These are phyloP conservation scores for Camellia japonica DNA, from an alignment of 148 eudicot genomes.

Conservation along the genomic window DNA sequence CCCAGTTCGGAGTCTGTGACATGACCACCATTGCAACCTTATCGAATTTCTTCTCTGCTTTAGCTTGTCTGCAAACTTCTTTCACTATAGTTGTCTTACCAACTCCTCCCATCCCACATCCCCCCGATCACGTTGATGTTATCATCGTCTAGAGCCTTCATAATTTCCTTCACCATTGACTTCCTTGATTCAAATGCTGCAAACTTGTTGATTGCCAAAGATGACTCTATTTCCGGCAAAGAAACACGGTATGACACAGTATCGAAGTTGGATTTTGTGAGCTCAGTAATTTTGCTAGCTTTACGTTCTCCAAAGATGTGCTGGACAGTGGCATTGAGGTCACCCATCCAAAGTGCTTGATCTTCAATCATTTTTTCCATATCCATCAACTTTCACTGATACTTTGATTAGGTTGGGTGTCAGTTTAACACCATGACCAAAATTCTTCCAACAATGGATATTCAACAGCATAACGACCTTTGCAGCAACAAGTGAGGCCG, in stretches of 20 bases:
- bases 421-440: too few species aligned
- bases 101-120: constrained; percentile 23
- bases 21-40: constrained; percentile 46
- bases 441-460: too few species aligned
- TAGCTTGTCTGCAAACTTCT: neutral
- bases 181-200: constrained; percentile 32
- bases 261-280: neutral
- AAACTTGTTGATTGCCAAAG: neutral
- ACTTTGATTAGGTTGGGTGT: too few species aligned
- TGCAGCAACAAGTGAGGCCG: too few species aligned
- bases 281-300: neutral
- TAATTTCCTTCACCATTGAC: constrained; percentile 18
- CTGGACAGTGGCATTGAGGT: too few species aligned
- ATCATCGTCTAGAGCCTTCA: constrained; percentile 12
- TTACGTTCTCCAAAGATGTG: neutral
- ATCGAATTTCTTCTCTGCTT: constrained; percentile 25
- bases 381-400: too few species aligned
- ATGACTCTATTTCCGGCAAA: neutral
- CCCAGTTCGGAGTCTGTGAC: constrained; percentile 25
- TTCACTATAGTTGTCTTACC: constrained; percentile 16
- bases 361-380: too few species aligned
- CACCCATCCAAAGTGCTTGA: too few species aligned
- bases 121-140: neutral
- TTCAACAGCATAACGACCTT: too few species aligned
- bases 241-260: neutral